Evolutionary conservation across 208 protist species (phyloP).

Genomic region (Crithidia expoeki): DNA sequence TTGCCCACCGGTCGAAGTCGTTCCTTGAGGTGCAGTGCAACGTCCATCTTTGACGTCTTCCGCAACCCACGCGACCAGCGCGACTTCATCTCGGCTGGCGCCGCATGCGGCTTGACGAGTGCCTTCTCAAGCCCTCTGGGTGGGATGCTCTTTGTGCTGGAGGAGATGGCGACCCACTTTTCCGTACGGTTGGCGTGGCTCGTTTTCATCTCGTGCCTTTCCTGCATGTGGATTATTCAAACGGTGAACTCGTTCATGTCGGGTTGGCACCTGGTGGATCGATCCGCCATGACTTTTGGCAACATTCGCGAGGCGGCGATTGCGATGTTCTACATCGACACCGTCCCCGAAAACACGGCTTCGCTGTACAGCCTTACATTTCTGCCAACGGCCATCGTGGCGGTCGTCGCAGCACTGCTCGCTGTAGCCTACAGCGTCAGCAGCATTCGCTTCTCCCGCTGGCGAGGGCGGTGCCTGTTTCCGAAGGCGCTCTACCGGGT

Average conservation of each 20-base stretch:
- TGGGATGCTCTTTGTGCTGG: slow-evolving; percentile 91
- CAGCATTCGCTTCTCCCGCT: slow-evolving; percentile 70
- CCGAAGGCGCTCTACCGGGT: slow-evolving; percentile 47
- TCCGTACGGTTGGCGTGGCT: slow-evolving; percentile 75
- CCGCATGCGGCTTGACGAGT: slow-evolving; percentile 89
- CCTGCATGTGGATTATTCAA: slow-evolving; percentile 75
- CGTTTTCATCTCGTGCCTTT: slow-evolving; percentile 85
- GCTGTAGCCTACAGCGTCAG: slow-evolving; percentile 73
- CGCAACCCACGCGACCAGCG: slow-evolving; percentile 81
- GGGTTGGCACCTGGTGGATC: slow-evolving; percentile 45
- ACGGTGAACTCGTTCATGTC: slow-evolving; percentile 67
- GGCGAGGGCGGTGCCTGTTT: slow-evolving; percentile 51
- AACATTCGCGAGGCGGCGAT: slow-evolving; percentile 50
- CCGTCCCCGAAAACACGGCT: slow-evolving; percentile 42
- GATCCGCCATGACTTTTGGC: slow-evolving; percentile 20
- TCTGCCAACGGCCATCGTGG: slow-evolving; percentile 63
- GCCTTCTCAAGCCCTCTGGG: slow-evolving; percentile 92
- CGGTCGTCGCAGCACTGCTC: slow-evolving; percentile 57
- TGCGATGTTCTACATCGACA: slow-evolving; percentile 70
- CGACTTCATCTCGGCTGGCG: slow-evolving; percentile 89
- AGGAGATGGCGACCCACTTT: slow-evolving; percentile 90
- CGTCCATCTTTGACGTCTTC: slow-evolving; percentile 61
- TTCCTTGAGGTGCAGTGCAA: slow-evolving; percentile 58
- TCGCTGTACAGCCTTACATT: slow-evolving; percentile 67
- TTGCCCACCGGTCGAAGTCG: slow-evolving; percentile 77